A percentile compares a stretch with the other conserved stretches of the same genome.
These are phyloP conservation scores for Aurantiochytrium sp. DNA, from an alignment of 108 stramenopile genomes.

Conservation along the genomic window DNA sequence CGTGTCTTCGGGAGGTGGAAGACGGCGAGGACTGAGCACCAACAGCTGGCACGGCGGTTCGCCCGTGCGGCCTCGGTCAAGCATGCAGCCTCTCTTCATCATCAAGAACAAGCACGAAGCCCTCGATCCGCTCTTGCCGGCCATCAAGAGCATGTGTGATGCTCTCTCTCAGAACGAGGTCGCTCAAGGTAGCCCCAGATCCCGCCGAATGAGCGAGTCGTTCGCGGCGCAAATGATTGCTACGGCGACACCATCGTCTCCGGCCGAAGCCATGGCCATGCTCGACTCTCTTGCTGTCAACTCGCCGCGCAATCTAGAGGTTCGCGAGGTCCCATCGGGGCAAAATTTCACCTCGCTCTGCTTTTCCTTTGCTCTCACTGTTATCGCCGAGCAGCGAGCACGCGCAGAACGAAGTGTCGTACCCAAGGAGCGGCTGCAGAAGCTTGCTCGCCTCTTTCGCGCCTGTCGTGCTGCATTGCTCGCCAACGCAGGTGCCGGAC, in stretches of 20 bases:
- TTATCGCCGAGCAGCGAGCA: neutral
- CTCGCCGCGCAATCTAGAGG: neutral
- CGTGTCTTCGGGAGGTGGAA: neutral
- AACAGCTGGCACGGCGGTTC: neutral
- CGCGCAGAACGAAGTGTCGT: neutral
- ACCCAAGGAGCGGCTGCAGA: neutral
- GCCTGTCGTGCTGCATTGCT: neutral
- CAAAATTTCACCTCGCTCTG: neutral
- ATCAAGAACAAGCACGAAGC: neutral
- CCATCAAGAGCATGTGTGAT: neutral
- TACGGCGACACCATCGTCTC: neutral
- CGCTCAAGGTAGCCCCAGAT: neutral
- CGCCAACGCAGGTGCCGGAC: neutral
- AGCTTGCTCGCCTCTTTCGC: neutral
- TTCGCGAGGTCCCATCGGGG: neutral
- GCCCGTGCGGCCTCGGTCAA: neutral
- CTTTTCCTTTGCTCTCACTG: neutral
- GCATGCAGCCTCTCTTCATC: neutral
- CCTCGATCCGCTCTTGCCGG: neutral
- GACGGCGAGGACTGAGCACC: neutral
- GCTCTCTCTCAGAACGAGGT: neutral
- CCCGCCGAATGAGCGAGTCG: neutral
- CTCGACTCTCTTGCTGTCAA: neutral
- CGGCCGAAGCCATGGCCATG: neutral
- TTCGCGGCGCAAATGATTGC: neutral